phyloP scores from a whole-genome alignment of 768 basidiomycete genomes.

The Inosperma sp. region DNA sequence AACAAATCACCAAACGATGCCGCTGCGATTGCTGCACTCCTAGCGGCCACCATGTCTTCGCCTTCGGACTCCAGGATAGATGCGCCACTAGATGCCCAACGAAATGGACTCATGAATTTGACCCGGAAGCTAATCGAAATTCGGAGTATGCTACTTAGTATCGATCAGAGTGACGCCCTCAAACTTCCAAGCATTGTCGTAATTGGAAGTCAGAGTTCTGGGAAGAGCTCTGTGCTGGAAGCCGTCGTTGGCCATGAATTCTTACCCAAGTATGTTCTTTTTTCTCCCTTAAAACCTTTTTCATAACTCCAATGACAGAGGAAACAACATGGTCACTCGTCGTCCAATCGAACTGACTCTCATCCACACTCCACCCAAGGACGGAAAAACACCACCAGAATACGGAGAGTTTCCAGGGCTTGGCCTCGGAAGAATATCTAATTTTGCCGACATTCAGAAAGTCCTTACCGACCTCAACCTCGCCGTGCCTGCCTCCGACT shows the following conservation, averaged over 20 bases:
- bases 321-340: conserved; percentile 98
- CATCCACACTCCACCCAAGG: conserved; percentile 74
- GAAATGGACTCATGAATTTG: conserved; percentile 88
- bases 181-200: conserved; percentile 98
- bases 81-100: conserved; percentile 42
- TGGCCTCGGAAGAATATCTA: conserved; percentile 82
- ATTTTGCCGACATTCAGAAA: conserved; percentile 89
- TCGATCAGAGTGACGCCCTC: conserved; percentile 92
- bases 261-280: conserved; percentile 79
- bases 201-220: conserved; percentile 96
- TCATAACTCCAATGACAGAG: conserved; percentile 46
- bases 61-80: conserved; percentile 57
- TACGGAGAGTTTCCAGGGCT: conserved; percentile 94
- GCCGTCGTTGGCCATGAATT: conserved; percentile 98
- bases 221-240: conserved; percentile 96
- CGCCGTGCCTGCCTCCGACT: conserved; percentile 83
- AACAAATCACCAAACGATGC: conserved; percentile 53
- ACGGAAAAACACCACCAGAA: conserved; percentile 57
- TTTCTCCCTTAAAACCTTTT: background rate
- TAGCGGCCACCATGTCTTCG: conserved; percentile 75
- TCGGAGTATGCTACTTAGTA: conserved; percentile 87
- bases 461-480: conserved; percentile 93
- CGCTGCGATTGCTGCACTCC: conserved; percentile 64
- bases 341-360: conserved; percentile 97
- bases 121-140: conserved; percentile 97